Evolutionary conservation across 2,329 filamentous ascomycete species (phyloP).

Genomic region (Magnaporthiopsis incrustans): DNA sequence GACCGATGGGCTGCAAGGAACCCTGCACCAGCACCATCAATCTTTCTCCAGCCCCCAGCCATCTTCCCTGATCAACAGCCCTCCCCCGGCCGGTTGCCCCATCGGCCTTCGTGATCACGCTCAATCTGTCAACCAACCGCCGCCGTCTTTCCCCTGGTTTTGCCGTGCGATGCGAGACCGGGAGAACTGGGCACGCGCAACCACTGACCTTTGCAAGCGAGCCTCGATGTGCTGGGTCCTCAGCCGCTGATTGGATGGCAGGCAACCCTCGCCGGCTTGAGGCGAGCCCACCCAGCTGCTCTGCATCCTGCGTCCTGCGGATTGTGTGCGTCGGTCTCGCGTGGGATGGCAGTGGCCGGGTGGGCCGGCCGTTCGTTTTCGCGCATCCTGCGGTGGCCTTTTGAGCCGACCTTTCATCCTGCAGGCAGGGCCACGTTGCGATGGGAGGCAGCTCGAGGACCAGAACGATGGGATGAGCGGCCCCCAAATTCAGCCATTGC

Average conservation of each 20-base stretch:
- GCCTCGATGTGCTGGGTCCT: background rate
- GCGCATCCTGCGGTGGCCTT: too few species aligned
- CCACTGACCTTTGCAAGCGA: background rate
- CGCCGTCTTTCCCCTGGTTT: background rate
- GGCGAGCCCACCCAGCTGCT: background rate
- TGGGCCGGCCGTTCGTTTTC: too few species aligned
- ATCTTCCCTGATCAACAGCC: slow-evolving; percentile 13
- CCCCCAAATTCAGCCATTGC: too few species aligned
- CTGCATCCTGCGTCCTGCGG: background rate
- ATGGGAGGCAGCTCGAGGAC: too few species aligned
- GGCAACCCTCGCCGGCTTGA: background rate
- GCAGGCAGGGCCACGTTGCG: background rate
- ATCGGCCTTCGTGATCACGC: background rate
- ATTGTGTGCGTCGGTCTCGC: background rate
- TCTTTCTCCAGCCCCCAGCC: background rate
- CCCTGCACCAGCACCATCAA: slow-evolving; percentile 1
- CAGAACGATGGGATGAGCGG: background rate
- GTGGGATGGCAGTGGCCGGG: background rate
- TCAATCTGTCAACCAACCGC: background rate
- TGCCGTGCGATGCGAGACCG: background rate
- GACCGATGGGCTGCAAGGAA: slow-evolving; percentile 13
- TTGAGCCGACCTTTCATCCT: background rate
- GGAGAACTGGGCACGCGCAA: background rate
- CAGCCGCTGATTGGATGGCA: background rate
- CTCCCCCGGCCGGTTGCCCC: background rate